phyloP scores from a whole-genome alignment of 2,329 filamentous ascomycete genomes.

The Xylogone sp. region DNA sequence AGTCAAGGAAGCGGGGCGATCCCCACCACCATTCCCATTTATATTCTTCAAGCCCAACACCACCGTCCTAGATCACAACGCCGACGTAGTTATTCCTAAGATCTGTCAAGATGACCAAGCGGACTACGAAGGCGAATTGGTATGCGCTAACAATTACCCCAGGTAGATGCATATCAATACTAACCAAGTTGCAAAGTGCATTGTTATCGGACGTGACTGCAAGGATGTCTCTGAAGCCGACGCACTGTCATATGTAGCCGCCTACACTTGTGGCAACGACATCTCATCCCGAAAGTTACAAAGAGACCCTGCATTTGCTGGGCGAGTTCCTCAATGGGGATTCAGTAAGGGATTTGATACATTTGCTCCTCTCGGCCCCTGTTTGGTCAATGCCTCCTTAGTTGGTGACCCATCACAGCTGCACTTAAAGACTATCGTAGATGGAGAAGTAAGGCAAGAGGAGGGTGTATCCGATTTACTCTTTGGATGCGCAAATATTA shows the following conservation, averaged over 20 bases:
- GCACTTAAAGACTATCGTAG: slow-evolving; percentile 35
- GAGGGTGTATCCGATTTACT: slow-evolving; percentile 41
- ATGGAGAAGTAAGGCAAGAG: slow-evolving; percentile 39
- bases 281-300: slow-evolving; percentile 49
- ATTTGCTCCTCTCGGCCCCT: slow-evolving; percentile 37
- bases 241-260: slow-evolving; percentile 47
- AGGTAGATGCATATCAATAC: not conserved
- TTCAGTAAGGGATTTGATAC: slow-evolving; percentile 41
- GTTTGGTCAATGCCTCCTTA: slow-evolving; percentile 27
- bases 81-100: slow-evolving; percentile 40
- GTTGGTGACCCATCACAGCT: slow-evolving; percentile 10
- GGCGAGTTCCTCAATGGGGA: slow-evolving; percentile 38
- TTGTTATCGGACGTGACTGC: slow-evolving; percentile 43
- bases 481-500: slow-evolving; percentile 40
- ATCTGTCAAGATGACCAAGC: slow-evolving; percentile 40
- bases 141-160: not conserved
- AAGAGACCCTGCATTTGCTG: slow-evolving; percentile 41
- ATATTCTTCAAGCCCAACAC: slow-evolving; percentile 47
- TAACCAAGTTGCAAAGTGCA: slow-evolving; percentile 15
- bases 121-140: slow-evolving; percentile 15
- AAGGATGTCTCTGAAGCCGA: slow-evolving; percentile 44
- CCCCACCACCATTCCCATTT: slow-evolving; percentile 43
- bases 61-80: slow-evolving; percentile 32
- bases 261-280: slow-evolving; percentile 55
- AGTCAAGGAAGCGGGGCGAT: slow-evolving; percentile 50